phyloP scores from a whole-genome alignment of 1,284 basidiomycete species.

The Cryptococcus sp. region DNA sequence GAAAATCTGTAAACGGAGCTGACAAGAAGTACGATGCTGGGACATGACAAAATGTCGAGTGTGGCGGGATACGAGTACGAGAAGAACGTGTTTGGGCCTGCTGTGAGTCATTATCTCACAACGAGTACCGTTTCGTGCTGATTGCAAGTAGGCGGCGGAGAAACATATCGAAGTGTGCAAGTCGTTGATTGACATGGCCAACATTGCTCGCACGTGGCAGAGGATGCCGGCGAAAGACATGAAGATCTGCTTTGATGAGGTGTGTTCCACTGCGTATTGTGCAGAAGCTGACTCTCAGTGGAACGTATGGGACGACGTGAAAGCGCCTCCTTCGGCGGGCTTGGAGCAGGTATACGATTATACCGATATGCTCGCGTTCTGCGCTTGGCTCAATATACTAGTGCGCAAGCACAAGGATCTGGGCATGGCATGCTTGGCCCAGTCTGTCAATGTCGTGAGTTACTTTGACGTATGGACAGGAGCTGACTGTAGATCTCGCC shows the following conservation, averaged over 20 bases:
- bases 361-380: slow-evolving; percentile 63
- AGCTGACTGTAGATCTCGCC: slow-evolving; percentile 37
- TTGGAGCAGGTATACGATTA: slow-evolving; percentile 64
- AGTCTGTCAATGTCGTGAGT: slow-evolving; percentile 56
- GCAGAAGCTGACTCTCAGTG: slow-evolving; percentile 34
- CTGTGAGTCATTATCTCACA: slow-evolving; percentile 26
- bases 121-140: background rate
- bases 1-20: background rate
- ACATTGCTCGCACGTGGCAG: slow-evolving; percentile 34
- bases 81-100: slow-evolving; percentile 56
- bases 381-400: slow-evolving; percentile 66
- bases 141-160: slow-evolving; percentile 44
- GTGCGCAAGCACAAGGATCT: slow-evolving; percentile 64
- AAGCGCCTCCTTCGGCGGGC: slow-evolving; percentile 56
- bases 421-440: slow-evolving; percentile 66
- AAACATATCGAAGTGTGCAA: slow-evolving; percentile 52
- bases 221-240: slow-evolving; percentile 32
- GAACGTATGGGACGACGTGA: slow-evolving; percentile 48
- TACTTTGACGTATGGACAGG: background rate
- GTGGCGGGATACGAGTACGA: slow-evolving; percentile 48
- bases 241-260: slow-evolving; percentile 59
- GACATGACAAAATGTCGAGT: slow-evolving; percentile 31
- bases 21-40: slow-evolving; percentile 30
- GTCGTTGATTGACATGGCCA: slow-evolving; percentile 54
- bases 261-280: slow-evolving; percentile 36